Conservation (phyloP, 1,139 yeast species). For the Scheffersomyces insectosa region DNA sequence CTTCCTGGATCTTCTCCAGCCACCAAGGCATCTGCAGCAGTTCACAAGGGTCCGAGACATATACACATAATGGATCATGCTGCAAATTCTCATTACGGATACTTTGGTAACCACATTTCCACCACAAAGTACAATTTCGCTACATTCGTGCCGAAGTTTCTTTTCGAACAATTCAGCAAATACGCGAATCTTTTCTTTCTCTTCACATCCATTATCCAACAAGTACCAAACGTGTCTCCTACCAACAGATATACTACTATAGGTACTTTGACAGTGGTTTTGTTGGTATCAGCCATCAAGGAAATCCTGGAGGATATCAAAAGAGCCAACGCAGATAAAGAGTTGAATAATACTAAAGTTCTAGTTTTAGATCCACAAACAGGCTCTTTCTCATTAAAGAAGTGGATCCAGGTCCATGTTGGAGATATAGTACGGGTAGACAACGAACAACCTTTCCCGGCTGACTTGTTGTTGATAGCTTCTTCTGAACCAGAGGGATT, state of each 20-base stretch:
- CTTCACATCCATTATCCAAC: constrained; percentile 92
- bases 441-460: constrained; percentile 93
- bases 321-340: constrained; percentile 86
- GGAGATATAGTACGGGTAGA: constrained; percentile 88
- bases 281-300: constrained; percentile 87
- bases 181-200: constrained; percentile 94
- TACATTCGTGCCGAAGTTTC: constrained; percentile 90
- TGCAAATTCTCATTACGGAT: constrained; percentile 57
- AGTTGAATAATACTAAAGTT: constrained; percentile 77
- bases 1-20: constrained; percentile 17
- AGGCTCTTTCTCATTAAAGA: constrained; percentile 62
- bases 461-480: constrained; percentile 79
- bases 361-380: constrained; percentile 62
- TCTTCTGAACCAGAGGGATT: constrained; percentile 98
- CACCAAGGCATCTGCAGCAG: constrained; percentile 7
- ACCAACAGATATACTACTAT: constrained; percentile 95
- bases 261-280: constrained; percentile 82
- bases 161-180: constrained; percentile 95
- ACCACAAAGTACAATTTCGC: constrained; percentile 96
- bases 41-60: constrained; percentile 54
- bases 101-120: constrained; percentile 82
- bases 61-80: constrained; percentile 65
- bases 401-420: constrained; percentile 87
- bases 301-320: constrained; percentile 90
- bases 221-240: constrained; percentile 95